phyloP scores from a whole-genome alignment of 805 yeast species.

The Metschnikowia arizonensis region DNA sequence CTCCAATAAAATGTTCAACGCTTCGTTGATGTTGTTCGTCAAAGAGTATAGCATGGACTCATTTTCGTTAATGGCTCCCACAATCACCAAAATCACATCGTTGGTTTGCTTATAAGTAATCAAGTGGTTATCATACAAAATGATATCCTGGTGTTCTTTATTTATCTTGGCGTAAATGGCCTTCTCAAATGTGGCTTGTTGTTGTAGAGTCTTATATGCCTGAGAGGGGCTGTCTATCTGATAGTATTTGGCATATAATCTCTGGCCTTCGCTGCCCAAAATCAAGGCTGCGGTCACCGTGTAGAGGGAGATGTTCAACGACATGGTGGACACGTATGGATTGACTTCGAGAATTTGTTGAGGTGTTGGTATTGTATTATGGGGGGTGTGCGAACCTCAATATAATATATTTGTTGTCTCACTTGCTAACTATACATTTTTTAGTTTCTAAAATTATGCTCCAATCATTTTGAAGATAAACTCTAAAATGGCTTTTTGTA shows the following conservation, averaged over 20 bases:
- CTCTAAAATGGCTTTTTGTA: conserved; percentile 34
- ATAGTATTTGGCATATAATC: conserved; percentile 84
- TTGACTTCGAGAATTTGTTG: not conserved
- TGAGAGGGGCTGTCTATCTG: conserved; percentile 43
- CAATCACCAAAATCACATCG: conserved; percentile 67
- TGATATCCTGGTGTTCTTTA: conserved; percentile 74
- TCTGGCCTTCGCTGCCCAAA: conserved; percentile 74
- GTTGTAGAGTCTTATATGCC: conserved; percentile 45
- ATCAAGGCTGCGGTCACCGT: conserved; percentile 76
- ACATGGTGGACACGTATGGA: conserved; percentile 24
- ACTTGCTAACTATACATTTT: no score
- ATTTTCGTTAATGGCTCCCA: conserved; percentile 78
- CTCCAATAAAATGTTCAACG: conserved; percentile 70
- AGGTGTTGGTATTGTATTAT: conserved; percentile 5
- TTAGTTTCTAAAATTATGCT: conserved; percentile 5
- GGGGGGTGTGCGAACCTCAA: conserved; percentile 7
- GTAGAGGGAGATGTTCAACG: conserved; percentile 62
- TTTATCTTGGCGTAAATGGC: conserved; percentile 69
- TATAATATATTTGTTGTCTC: no score
- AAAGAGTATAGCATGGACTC: conserved; percentile 76
- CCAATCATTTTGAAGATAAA: conserved; percentile 29
- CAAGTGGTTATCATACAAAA: conserved; percentile 72
- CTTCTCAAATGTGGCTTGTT: conserved; percentile 75
- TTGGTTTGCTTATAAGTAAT: conserved; percentile 83
- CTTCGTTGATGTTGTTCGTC: conserved; percentile 72